Evolutionary conservation across 73 alveolate species (phyloP), one percentile per base, ranked within the genome.

Genomic region (Effrenium voratum): DNA sequence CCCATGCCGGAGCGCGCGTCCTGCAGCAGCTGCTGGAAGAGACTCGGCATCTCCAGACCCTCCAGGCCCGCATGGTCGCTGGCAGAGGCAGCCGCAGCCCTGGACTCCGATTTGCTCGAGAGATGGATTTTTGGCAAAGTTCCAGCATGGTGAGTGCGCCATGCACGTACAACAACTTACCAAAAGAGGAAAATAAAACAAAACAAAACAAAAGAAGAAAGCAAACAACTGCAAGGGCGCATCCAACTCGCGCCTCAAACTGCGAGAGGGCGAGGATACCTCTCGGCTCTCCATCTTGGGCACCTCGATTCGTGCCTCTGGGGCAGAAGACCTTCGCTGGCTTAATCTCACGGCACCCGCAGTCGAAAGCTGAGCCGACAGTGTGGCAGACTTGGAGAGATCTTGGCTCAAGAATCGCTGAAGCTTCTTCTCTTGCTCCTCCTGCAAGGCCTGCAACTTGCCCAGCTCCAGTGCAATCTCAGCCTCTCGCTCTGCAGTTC

Each of bases 361-460:
- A n/a, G n/a, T n/a, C n/a, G n/a, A n/a, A n/a, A n/a, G n/a, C n/a
- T n/a, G n/a, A n/a, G n/a, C n/a, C n/a, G n/a, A n/a, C n/a, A n/a
- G n/a, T n/a, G n/a, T n/a, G n/a, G n/a, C n/a, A n/a, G n/a, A n/a
- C n/a, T n/a, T n/a, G n/a, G n/a, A n/a, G n/a, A n/a, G n/a, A 10
- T 12, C 59, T 57, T 13, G n/a, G 81, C 28, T 68, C 70, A 80
- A 12, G 70, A 80, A 80, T 10, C 70, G 91, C 45, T 80, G 91
- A n/a, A 86, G 82, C 76, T 60, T 86, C 82, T 46, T 86, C 55
- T 86, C 94, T 43, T 86, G 94, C 63, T 86, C 47, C 10, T 86
- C 94, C 66, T 86, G 94, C 24, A 57, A 45, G 44, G 36, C 22
- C 81, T 85, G 94, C 59, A 85, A 43, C 63, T 57, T 55, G 81